Base-by-base conservation (phyloP, 2,329 filamentous ascomycete species). In the Macrophomina phaseolina region DNA sequence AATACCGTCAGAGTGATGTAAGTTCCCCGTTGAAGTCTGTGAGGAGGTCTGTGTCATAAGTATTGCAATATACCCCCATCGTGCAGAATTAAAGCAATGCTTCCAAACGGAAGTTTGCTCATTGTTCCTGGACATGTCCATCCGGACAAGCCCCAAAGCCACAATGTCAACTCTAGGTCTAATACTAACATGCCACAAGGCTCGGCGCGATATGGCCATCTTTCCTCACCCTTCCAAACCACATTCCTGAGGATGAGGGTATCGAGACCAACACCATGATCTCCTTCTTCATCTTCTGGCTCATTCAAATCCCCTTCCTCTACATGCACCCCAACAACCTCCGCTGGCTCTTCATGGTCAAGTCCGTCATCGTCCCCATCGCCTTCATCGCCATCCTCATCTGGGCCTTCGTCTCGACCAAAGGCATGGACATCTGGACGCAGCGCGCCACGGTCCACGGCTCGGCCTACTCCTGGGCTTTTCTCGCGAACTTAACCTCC, bases 341-440 rank as follows among this genome's bases (percentile, higher is more conserved):
- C 16, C 78, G 83, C 55, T 86, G 81, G 72, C 72, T 88, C 48
- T 87, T 87, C 70, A 80, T 84, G 74, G 80, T 76, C 1, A 80
- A 82, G 68, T 73, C 77, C 23, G 73, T 80, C 11, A 78, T 83
- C 67, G 79, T 88, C 11, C 88, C 87, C 1, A 78, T 86, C n/a
- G 83, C 85, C 1, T 88, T 86, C 73, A 81, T 90, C 67, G 86
- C 85, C 1, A 88, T 88, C 28, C 80, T 90, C 71, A 85, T 87
- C 53, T 90, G 88, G 87, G 84, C 84, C 4, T 83, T 90, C 67
- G 82, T 84, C 2, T 79, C 81, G 4, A 85, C 86, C 61, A 84
- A 85, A 3, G 84, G 84, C n/a, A 76, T 75, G 0, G 81, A 84
- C 5, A 76, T 87, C 67, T 84, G 84, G 67, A 69, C 77, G 23